Conservation (phyloP, 306 rosid species). For the Medicago lupulina region DNA sequence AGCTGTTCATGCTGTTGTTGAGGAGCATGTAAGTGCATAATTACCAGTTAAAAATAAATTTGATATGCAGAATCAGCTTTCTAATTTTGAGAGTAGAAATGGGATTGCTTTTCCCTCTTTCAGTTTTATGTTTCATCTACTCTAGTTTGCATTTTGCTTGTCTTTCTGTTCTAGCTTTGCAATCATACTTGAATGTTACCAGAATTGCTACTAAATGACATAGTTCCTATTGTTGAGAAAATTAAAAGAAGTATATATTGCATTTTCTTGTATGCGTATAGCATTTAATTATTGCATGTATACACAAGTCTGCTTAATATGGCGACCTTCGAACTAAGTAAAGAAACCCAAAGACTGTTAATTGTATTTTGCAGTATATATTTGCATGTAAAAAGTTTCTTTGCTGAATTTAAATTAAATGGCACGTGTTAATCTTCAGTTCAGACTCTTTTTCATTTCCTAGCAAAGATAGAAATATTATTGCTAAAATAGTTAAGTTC, state of each 20-base stretch:
- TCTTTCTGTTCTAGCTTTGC: slow-evolving; percentile 14
- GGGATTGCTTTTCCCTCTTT: slow-evolving; percentile 4
- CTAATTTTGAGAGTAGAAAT: slow-evolving; percentile 33
- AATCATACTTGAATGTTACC: slow-evolving; percentile 27
- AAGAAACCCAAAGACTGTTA: slow-evolving; percentile 12
- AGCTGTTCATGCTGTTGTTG: slow-evolving; percentile 87
- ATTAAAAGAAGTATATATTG: slow-evolving; percentile 20
- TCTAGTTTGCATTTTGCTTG: slow-evolving; percentile 5
- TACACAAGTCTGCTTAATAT: slow-evolving; percentile 14
- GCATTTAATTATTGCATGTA: neutral
- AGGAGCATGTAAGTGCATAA: slow-evolving; percentile 85
- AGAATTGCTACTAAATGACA: slow-evolving; percentile 12
- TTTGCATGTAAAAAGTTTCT: neutral
- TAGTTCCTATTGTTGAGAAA: slow-evolving; percentile 12
- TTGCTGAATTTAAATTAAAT: neutral
- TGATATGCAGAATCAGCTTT: slow-evolving; percentile 17
- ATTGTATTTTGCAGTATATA: neutral
- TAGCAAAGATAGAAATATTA: slow-evolving; percentile 12
- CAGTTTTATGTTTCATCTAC: slow-evolving; percentile 1
- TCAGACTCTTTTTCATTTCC: neutral
- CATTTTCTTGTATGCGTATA: neutral
- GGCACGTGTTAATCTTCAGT: neutral
- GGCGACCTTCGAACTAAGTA: slow-evolving; percentile 16
- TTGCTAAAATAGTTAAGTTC: neutral
- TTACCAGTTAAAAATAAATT: slow-evolving; percentile 31